A percentile compares a stretch with the other conserved stretches of the same genome.
Conservation (phyloP, 352 stramenopile species). For the Phytophthora podocarpi region DNA sequence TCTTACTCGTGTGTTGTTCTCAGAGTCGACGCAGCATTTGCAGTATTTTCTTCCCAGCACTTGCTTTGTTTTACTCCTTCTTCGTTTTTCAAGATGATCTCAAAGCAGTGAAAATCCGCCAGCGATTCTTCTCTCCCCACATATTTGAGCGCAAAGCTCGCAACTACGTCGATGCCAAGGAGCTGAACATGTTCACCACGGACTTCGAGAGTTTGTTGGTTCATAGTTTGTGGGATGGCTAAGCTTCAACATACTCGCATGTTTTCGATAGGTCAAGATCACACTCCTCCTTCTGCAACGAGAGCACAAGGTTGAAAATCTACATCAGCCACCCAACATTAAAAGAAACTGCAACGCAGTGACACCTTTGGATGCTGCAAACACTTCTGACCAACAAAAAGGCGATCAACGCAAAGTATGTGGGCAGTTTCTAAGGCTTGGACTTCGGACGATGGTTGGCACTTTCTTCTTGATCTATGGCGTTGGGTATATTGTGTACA, state of each 20-base stretch:
- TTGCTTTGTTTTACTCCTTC: conserved; percentile 36
- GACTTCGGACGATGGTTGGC: conserved; percentile 19
- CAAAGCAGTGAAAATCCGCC: conserved; percentile 32
- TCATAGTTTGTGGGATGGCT: conserved; percentile 11
- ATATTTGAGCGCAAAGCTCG: conserved; percentile 41
- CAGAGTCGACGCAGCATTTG: conserved; percentile 45
- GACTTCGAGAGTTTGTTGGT: conserved; percentile 40
- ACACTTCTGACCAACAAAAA: background rate
- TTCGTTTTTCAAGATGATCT: conserved; percentile 42
- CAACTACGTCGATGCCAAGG: conserved; percentile 32
- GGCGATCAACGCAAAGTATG: background rate
- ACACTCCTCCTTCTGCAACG: conserved; percentile 21
- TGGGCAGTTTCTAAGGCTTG: background rate
- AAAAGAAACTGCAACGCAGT: no score
- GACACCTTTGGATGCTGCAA: conserved; percentile 1
- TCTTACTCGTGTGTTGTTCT: no score
- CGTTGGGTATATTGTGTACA: conserved; percentile 24
- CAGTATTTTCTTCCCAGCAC: conserved; percentile 42
- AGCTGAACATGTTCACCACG: conserved; percentile 45
- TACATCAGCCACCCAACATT: no score
- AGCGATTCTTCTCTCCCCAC: conserved; percentile 42
- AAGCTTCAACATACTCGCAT: conserved; percentile 43
- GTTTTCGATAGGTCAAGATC: conserved; percentile 35
- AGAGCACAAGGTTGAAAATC: conserved; percentile 9
- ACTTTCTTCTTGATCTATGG: conserved; percentile 37